Base-by-base conservation (phyloP, 2,329 filamentous ascomycete genomes). In the Penicillium sp. region DNA sequence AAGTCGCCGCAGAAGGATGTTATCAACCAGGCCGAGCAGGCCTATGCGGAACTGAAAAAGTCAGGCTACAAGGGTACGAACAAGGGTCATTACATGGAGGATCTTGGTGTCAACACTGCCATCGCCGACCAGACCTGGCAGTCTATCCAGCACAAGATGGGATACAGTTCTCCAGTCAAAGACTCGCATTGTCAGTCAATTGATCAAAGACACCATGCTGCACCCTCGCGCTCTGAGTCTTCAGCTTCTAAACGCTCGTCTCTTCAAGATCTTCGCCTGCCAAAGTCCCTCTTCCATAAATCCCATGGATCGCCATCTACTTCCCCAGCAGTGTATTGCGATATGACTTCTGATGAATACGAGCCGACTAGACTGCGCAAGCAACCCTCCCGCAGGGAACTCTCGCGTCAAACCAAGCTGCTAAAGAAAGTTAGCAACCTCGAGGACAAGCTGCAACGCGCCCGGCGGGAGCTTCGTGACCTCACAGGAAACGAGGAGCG, bases 381-480 rank as follows among this genome's bases (percentile, higher is more conserved):
- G 38, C 76, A 80, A 25, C 77, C 77, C 3, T 84, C 82, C 2
- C 82, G 80, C 63, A 82, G 80, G 61, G 84, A 86, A 50, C 70
- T 86, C 6, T 75, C 80, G 47, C 81, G 79, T 62, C 82, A 86
- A 62, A 75, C 79, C 55, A 84, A 83, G 58, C 71, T 87, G 31
- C 73, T 78, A 38, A 85, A 84, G 70, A 78, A 82, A 50, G 83
- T 87, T 30, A 85, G 82, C 60, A 79, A 86, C 60, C 76, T 87
- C 12, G 84, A 87, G 62, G 68, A 74, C 12, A 85, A 86, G 65
- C 76, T 87, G 30, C 74, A 81, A 16, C 75, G 77, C 35, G 83
- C 83, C 9, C 77, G 82, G 33, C 77, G 76, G 46, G 80, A 87
- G 67, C 75, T 87, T 25, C 73, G 77, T 31, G 72, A 79, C 5